A percentile compares a stretch with the other conserved stretches of the same genome.
Conservation (phyloP, 306 rosid genomes). For the Vigna trinervia region DNA sequence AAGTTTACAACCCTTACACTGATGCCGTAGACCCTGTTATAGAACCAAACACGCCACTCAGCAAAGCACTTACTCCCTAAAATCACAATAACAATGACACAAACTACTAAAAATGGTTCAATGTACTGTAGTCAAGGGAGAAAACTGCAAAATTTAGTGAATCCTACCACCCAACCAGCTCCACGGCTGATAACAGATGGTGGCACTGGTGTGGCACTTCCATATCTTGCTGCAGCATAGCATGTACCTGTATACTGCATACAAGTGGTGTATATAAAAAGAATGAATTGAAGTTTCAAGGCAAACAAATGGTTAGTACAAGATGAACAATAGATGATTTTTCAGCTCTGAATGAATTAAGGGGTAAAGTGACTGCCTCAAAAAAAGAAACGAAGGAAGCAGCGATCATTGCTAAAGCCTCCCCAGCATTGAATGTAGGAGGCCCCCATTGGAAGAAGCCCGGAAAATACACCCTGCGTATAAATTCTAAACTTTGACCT, state of each 20-base stretch:
- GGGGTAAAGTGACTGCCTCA: constrained; percentile 56
- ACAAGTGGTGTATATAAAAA: neutral
- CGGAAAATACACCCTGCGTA: constrained; percentile 78
- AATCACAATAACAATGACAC: constrained; percentile 23
- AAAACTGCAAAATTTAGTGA: constrained; percentile 21
- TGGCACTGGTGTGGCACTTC: constrained; percentile 95
- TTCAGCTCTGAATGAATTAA: neutral
- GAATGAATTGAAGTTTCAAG: neutral
- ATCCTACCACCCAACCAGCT: constrained; percentile 78
- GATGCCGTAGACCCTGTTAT: constrained; percentile 78
- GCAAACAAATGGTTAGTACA: neutral
- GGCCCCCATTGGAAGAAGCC: constrained; percentile 89
- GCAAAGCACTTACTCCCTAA: constrained; percentile 73
- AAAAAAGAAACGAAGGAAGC: constrained; percentile 82
- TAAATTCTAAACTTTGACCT: neutral
- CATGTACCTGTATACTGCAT: constrained; percentile 80
- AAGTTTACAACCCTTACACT: constrained; percentile 50
- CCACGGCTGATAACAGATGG: constrained; percentile 82
- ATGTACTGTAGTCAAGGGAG: constrained; percentile 7
- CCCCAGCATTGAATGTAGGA: constrained; percentile 82
- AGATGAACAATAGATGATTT: neutral
- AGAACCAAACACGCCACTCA: constrained; percentile 76
- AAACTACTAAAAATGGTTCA: neutral
- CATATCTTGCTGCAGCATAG: constrained; percentile 78
- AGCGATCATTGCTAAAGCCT: constrained; percentile 84